Evolutionary conservation across 768 basidiomycete species (phyloP), one percentile per base, ranked within the genome.

Genomic region (Russula sp.): DNA sequence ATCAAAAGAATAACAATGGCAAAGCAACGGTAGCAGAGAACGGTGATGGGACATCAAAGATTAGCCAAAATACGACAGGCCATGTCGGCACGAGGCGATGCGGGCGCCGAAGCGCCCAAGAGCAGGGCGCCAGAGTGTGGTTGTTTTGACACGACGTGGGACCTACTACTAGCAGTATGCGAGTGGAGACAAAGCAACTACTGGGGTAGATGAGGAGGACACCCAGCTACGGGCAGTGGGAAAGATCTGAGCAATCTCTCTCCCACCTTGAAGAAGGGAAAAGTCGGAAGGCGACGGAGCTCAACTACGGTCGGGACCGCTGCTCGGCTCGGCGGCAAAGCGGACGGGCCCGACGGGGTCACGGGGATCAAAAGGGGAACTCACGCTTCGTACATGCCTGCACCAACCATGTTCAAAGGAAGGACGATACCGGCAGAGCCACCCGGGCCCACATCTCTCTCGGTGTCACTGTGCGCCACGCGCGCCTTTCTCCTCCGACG

Each of bases 301-400:
- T 32, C 38, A 13, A 2, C 55, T 49, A 51, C 61, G 66, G 46
- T n/a, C 64, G 49, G 26, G 5, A n/a, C 20, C 20, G 42, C 26
- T 1, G 26, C 13, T 22, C 24, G 32, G 57, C 40, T 30, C 53
- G 59, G 52, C 51, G 34, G 3, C 34, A 16, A 56, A 36, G 16
- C 48, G 24, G 59, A 52, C 20, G 54, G 32, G 32, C n/a, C n/a
- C n/a, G n/a, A n/a, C n/a, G n/a, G n/a, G n/a, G n/a, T n/a, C n/a
- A 34, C 32, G 34, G 24, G 52, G n/a, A 32, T 53, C 36, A 53
- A 42, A 20, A 13, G 55, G 1, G 50, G 2, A 36, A 83, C 87
- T 77, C 74, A 89, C 89, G 84, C 79, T 68, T 86, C 81, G 68
- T 79, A 84, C 8, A 79, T 73, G 18, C 81, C 81, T 44, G 76